phyloP scores from a whole-genome alignment of 768 basidiomycete species.

The Pleurotus giganteus region DNA sequence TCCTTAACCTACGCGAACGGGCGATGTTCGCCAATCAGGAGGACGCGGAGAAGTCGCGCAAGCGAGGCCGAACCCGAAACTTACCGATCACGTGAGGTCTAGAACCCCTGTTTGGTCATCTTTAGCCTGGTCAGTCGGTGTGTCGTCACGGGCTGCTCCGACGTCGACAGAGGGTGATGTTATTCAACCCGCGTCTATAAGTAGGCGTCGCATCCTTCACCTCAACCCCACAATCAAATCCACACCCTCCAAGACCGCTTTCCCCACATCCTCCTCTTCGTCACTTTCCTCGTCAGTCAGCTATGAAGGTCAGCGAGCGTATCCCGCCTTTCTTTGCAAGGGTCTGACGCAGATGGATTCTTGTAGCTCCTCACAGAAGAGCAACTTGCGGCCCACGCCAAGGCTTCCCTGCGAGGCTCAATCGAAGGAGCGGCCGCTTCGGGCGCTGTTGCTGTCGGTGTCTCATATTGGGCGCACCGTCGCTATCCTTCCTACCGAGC shows the following conservation, averaged over 20 bases:
- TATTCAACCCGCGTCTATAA: background rate
- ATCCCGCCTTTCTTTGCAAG: background rate
- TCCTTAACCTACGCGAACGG: too few relatives aligned
- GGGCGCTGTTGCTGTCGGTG: conserved; percentile 48
- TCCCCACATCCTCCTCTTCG: conserved; percentile 11
- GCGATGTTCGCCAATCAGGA: too few relatives aligned
- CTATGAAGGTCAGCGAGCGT: conserved; percentile 30
- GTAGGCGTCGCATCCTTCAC: background rate
- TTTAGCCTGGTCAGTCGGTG: background rate
- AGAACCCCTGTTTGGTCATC: conserved; percentile 5
- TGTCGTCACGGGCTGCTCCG: conserved; percentile 8
- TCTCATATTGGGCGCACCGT: conserved; percentile 52
- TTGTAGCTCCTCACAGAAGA: conserved; percentile 36
- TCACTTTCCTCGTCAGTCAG: conserved; percentile 5
- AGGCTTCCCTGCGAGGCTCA: conserved; percentile 59
- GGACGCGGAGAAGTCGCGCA: conserved; percentile 5
- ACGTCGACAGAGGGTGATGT: background rate
- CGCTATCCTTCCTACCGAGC: conserved; percentile 56
- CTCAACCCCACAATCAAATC: background rate
- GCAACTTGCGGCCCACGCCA: conserved; percentile 50
- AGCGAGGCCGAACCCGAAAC: background rate
- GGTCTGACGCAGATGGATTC: background rate
- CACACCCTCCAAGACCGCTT: background rate
- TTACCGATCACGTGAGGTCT: conserved; percentile 8
- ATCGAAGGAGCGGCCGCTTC: conserved; percentile 54